Evolutionary conservation across 2,329 filamentous ascomycete species (phyloP).

Genomic region (Aspergillus awamori): DNA sequence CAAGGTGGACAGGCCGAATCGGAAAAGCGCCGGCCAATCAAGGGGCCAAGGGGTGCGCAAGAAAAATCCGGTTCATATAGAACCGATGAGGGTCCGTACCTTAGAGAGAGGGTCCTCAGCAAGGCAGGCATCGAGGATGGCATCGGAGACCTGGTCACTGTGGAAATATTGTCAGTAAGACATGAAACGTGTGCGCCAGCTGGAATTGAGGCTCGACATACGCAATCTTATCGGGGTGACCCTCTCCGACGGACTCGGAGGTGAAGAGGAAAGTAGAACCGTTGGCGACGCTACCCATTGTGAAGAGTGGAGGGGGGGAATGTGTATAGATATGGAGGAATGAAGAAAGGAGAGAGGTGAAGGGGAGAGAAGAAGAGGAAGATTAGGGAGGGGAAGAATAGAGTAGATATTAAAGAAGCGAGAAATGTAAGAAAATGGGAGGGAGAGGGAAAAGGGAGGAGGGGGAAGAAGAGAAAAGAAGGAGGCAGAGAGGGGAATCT

Average conservation of each 20-base stretch:
- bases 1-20: background rate
- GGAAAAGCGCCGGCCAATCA: conserved; percentile 7
- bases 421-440: conserved; percentile 13
- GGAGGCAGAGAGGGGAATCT: conserved; percentile 13
- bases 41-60: conserved; percentile 9
- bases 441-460: conserved; percentile 25
- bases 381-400: conserved; percentile 28
- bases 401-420: conserved; percentile 8
- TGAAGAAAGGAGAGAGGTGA: conserved; percentile 21
- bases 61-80: conserved; percentile 7
- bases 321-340: conserved; percentile 22
- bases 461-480: conserved; percentile 17
- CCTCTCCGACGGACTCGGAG: conserved; percentile 86
- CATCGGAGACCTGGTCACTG: conserved; percentile 95
- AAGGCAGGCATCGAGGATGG: conserved; percentile 97
- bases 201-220: conserved; percentile 39
- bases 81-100: conserved; percentile 44
- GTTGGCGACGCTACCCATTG: conserved; percentile 62
- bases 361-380: conserved; percentile 32
- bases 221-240: conserved; percentile 95
- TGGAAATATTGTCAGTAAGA: conserved; percentile 17
- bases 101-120: conserved; percentile 95
- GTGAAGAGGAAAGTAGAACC: conserved; percentile 80
- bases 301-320: conserved; percentile 40
- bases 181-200: background rate